phyloP scores from a whole-genome alignment of 441 rosid species.

The Syzygium syzygioides region DNA sequence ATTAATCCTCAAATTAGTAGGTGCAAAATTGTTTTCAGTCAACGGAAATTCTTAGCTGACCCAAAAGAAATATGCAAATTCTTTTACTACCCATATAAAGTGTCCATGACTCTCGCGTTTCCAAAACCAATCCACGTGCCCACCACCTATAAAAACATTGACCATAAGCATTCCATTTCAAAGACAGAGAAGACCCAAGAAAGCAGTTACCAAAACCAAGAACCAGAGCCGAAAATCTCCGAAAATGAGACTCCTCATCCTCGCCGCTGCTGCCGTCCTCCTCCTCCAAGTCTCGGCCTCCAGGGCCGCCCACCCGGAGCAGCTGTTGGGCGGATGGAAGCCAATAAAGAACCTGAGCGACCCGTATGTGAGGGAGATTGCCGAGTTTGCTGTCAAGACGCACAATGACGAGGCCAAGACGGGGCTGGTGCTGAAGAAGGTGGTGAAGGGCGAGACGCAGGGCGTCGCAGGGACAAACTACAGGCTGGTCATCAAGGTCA shows the following conservation, averaged over 20 bases:
- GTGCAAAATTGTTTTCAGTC: background rate
- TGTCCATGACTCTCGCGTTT: background rate
- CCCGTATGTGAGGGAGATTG: constrained; percentile 27
- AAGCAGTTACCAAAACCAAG: background rate
- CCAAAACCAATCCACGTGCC: background rate
- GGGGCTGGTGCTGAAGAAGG: constrained; percentile 21
- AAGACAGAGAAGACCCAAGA: background rate
- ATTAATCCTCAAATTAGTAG: background rate
- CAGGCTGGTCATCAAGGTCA: constrained; percentile 26
- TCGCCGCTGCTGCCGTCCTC: background rate
- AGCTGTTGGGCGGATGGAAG: constrained; percentile 36
- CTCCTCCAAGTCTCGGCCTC: background rate
- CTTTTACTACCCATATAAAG: no score
- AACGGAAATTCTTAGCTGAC: background rate
- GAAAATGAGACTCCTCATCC: background rate
- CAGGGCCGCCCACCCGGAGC: background rate
- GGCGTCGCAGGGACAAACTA: constrained; percentile 52
- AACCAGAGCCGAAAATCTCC: background rate
- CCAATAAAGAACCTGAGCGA: constrained; percentile 39
- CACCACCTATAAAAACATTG: background rate
- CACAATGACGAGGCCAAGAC: constrained; percentile 18
- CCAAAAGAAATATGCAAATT: background rate
- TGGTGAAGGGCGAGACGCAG: constrained; percentile 48
- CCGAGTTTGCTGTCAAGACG: constrained; percentile 31
- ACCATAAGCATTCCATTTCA: background rate